Evolutionary conservation across 371 early-diverging fungal genomes (phyloP).

Genomic region (Phascolomyces articulosus): DNA sequence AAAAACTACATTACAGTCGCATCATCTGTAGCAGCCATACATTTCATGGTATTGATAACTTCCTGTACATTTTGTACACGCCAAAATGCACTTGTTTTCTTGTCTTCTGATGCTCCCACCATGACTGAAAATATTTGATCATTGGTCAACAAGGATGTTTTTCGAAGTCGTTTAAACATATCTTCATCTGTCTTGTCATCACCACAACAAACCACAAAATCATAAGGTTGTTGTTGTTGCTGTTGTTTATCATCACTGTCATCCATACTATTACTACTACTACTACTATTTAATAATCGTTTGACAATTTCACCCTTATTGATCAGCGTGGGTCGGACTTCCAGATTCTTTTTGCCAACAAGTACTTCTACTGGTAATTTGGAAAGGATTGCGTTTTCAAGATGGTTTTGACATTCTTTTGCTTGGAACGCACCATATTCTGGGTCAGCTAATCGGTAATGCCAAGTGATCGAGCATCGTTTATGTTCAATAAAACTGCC

Average conservation of each 20-base stretch:
- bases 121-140: constrained; percentile 63
- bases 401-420: constrained; percentile 90
- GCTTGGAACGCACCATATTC: constrained; percentile 85
- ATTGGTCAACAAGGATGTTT: constrained; percentile 31
- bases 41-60: constrained; percentile 43
- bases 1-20: neutral
- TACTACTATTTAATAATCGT: constrained; percentile 54
- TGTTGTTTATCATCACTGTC: constrained; percentile 23
- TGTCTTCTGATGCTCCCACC: constrained; percentile 71
- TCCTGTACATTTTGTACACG: constrained; percentile 64
- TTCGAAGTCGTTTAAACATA: constrained; percentile 71
- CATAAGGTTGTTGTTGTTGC: constrained; percentile 41
- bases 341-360: constrained; percentile 95
- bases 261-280: neutral
- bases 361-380: constrained; percentile 94
- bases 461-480: constrained; percentile 86
- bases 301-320: constrained; percentile 96
- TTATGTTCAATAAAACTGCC: constrained; percentile 89
- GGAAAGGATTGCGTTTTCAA: constrained; percentile 84
- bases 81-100: constrained; percentile 83
- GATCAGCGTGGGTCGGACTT: constrained; percentile 81
- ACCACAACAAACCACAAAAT: constrained; percentile 91
- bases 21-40: constrained; percentile 11
- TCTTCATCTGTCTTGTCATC: constrained; percentile 97
- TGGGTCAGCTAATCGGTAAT: constrained; percentile 89